Conservation (phyloP, 495 filamentous ascomycete genomes). For the Daldinia caldariorum region DNA sequence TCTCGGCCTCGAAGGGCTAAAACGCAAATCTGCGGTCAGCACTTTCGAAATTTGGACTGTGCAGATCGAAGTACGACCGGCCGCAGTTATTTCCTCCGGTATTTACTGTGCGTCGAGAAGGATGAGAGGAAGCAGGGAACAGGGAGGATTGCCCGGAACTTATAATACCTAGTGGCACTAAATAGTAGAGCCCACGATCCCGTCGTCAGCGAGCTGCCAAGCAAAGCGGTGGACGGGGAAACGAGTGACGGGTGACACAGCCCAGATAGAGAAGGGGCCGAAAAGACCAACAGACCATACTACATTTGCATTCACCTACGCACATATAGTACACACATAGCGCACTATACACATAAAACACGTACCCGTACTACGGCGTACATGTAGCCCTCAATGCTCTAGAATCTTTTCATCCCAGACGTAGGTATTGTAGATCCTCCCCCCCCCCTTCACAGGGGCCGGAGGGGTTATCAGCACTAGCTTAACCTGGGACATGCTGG, state of each 20-base stretch:
- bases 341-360: constrained; percentile 23
- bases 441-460: constrained; percentile 20
- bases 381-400: constrained; percentile 40
- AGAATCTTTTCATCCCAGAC: constrained; percentile 41
- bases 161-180: constrained; percentile 39
- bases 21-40: constrained; percentile 33
- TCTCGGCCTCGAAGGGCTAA: constrained; percentile 42
- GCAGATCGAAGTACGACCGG: constrained; percentile 28
- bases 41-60: constrained; percentile 18
- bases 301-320: constrained; percentile 14
- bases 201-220: constrained; percentile 42
- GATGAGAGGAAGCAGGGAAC: constrained; percentile 24
- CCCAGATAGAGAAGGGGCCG: constrained; percentile 28
- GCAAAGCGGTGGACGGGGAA: constrained; percentile 7
- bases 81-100: constrained; percentile 13
- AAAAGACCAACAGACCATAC: constrained; percentile 17
- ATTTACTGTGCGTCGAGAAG: constrained; percentile 29
- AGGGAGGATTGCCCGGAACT: constrained; percentile 40
- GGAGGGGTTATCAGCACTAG: constrained; percentile 29
- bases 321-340: constrained; percentile 1
- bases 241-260: constrained; percentile 36
- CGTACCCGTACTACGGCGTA: constrained; percentile 42
- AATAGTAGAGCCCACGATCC: constrained; percentile 36
- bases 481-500: constrained; percentile 23
- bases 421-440: constrained; percentile 38